A percentile compares a stretch with the other conserved stretches of the same genome.
Conservation (phyloP, 2,329 filamentous ascomycete species). For the Trichothecium roseum region DNA sequence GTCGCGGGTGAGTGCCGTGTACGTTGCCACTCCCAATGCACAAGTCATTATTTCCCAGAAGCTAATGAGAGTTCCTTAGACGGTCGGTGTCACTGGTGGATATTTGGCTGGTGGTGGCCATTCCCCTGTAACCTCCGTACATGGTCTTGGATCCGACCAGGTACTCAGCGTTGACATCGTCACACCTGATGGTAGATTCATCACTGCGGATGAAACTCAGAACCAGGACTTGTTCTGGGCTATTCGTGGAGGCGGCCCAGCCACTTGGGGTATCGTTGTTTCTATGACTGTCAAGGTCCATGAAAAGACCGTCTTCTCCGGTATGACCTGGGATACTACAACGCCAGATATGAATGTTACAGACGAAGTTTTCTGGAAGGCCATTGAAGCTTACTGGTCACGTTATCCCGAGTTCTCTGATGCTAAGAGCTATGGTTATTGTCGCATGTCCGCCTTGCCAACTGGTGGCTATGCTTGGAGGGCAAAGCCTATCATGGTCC, state of each 20-base stretch:
- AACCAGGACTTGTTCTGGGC: slow-evolving; percentile 40
- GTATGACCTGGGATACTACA: slow-evolving; percentile 25
- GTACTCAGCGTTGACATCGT: slow-evolving; percentile 39
- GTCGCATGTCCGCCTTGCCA: slow-evolving; percentile 8
- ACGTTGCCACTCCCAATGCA: slow-evolving; percentile 6
- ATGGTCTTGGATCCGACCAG: slow-evolving; percentile 34
- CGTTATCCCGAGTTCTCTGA: slow-evolving; percentile 18
- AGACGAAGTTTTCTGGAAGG: slow-evolving; percentile 19
- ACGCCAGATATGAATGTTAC: slow-evolving; percentile 16
- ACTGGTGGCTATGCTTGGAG: slow-evolving; percentile 15
- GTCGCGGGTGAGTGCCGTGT: slow-evolving; percentile 41
- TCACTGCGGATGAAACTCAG: slow-evolving; percentile 27
- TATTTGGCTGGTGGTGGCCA: slow-evolving; percentile 33
- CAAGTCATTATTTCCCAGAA: background rate
- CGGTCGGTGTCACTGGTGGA: slow-evolving; percentile 16
- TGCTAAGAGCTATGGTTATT: slow-evolving; percentile 17
- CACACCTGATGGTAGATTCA: slow-evolving; percentile 29
- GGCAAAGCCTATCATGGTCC: slow-evolving; percentile 24
- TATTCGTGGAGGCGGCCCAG: slow-evolving; percentile 32
- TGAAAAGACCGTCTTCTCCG: slow-evolving; percentile 17
- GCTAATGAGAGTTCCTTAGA: slow-evolving; percentile 3
- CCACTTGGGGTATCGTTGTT: slow-evolving; percentile 30
- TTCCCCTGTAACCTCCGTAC: slow-evolving; percentile 31
- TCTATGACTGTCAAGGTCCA: slow-evolving; percentile 23
- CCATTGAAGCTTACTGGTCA: slow-evolving; percentile 18